These are phyloP conservation scores for Epichloe gansuensis DNA, from an alignment of 2,329 filamentous ascomycete species.

Conservation along the genomic window DNA sequence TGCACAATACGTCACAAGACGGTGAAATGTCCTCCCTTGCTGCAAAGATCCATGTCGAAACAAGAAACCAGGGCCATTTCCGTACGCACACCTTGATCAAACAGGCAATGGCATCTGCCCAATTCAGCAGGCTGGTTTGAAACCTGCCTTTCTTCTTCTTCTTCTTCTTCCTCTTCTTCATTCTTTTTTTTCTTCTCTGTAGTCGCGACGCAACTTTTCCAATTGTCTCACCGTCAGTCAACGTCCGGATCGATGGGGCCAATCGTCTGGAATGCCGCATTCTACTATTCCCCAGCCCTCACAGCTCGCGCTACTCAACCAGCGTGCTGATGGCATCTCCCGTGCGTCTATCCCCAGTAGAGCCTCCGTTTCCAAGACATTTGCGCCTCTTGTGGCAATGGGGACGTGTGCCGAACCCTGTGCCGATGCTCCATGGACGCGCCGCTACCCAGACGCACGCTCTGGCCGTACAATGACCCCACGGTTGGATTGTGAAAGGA, in stretches of 20 bases:
- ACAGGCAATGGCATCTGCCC: neutral
- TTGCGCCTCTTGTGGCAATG: constrained; percentile 20
- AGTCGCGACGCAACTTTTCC: neutral
- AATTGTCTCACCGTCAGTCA: constrained; percentile 1
- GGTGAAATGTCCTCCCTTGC: constrained; percentile 1
- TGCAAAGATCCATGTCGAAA: neutral
- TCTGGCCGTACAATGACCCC: constrained; percentile 8
- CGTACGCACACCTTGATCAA: neutral
- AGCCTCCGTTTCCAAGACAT: constrained; percentile 15
- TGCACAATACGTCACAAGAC: neutral
- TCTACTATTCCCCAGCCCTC: constrained; percentile 5
- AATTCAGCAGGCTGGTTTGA: neutral
- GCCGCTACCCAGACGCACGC: neutral
- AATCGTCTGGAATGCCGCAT: constrained; percentile 6
- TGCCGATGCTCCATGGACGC: constrained; percentile 3
- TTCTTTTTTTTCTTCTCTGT: neutral
- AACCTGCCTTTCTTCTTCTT: too few relatives aligned
- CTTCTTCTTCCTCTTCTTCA: neutral
- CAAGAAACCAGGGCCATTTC: neutral
- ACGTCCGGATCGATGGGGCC: neutral
- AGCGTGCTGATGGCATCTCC: constrained; percentile 4
- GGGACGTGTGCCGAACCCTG: constrained; percentile 4
- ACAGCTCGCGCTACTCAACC: neutral
- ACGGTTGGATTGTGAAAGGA: constrained; percentile 17
- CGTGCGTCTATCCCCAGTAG: constrained; percentile 4